Percentiles rank a stretch among this genome's conserved stretches.
phyloP scores from a whole-genome alignment of 805 yeast genomes.

The Ogataea nitratoaversa region DNA sequence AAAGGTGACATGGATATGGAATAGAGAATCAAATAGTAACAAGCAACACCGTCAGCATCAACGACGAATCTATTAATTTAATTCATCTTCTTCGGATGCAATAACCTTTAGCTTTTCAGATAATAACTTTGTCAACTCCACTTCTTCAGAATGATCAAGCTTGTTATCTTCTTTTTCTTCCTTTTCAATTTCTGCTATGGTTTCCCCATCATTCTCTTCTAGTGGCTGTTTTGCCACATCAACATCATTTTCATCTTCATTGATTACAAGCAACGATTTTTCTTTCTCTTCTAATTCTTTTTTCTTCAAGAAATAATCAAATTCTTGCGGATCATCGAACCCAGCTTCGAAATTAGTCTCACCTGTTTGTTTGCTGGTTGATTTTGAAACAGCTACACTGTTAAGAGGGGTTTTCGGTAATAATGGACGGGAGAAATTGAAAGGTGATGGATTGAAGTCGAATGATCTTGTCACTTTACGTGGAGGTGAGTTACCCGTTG shows the following conservation, averaged over 20 bases:
- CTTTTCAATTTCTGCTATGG: constrained; percentile 3
- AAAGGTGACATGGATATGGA: too few species aligned
- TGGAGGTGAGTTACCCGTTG: background rate
- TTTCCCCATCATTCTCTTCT: background rate
- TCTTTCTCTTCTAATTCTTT: constrained; percentile 9
- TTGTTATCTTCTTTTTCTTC: background rate
- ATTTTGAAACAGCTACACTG: background rate
- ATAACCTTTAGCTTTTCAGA: constrained; percentile 1
- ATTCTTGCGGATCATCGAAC: constrained; percentile 18
- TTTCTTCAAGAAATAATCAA: constrained; percentile 12
- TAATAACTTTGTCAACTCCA: constrained; percentile 1
- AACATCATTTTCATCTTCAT: constrained; percentile 1
- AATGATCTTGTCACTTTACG: constrained; percentile 2
- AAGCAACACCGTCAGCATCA: too few species aligned
- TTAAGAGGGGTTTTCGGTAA: background rate
- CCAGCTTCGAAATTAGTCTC: constrained; percentile 11
- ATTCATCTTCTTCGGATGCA: background rate
- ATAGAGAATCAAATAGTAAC: too few species aligned
- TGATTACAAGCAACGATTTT: background rate
- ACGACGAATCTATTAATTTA: background rate
- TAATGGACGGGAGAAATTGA: background rate
- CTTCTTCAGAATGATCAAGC: background rate
- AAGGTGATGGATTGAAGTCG: background rate
- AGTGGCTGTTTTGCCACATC: background rate
- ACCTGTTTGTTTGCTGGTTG: background rate